phyloP scores from a whole-genome alignment of 1,284 basidiomycete species.

The Violaceomyces palustris region DNA sequence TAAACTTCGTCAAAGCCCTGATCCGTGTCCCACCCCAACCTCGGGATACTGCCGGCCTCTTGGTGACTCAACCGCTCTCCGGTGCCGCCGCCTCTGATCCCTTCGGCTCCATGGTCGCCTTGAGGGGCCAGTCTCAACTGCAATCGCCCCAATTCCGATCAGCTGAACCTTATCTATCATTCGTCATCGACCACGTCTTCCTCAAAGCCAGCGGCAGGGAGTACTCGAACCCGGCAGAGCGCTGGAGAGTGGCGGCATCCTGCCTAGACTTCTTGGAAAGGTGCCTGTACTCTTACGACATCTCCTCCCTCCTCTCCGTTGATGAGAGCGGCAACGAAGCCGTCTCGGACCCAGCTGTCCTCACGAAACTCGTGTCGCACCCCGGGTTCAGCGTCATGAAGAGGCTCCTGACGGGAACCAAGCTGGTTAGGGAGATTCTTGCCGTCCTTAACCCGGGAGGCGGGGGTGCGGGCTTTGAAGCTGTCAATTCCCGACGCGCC shows the following conservation, averaged over 20 bases:
- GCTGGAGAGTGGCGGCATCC: constrained; percentile 80
- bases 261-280: constrained; percentile 81
- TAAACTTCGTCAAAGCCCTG: constrained; percentile 74
- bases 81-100: constrained; percentile 16
- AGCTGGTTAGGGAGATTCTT: constrained; percentile 68
- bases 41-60: neutral
- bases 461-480: constrained; percentile 47
- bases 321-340: constrained; percentile 17
- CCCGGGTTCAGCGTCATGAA: constrained; percentile 84
- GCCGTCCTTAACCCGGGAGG: constrained; percentile 60
- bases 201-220: constrained; percentile 60
- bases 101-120: constrained; percentile 20
- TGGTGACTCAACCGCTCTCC: too few relatives aligned
- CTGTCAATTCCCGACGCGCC: constrained; percentile 66
- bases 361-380: constrained; percentile 58
- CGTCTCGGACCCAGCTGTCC: constrained; percentile 38
- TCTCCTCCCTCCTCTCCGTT: constrained; percentile 54
- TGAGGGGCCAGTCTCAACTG: constrained; percentile 4
- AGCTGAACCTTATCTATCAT: constrained; percentile 73
- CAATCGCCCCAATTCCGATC: constrained; percentile 16
- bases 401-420: constrained; percentile 68
- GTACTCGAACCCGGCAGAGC: constrained; percentile 68
- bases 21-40: constrained; percentile 19
- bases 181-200: constrained; percentile 85
- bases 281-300: constrained; percentile 72